Percentiles rank a stretch among this genome's conserved stretches.
phyloP scores from a whole-genome alignment of 108 stramenopile genomes.

The Conticribra guillardii region DNA sequence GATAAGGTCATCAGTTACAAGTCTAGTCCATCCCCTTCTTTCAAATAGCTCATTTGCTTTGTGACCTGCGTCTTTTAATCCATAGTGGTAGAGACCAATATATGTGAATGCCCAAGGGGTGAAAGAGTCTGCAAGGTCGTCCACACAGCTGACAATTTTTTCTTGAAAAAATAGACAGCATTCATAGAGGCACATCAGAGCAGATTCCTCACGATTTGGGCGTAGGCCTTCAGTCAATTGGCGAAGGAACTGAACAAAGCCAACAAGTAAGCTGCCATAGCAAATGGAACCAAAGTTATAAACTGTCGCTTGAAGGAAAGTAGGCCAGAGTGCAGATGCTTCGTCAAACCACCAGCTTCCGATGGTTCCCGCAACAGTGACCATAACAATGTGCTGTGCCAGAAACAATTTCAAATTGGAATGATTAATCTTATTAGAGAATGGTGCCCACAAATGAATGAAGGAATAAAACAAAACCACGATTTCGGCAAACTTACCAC shows the following conservation, averaged over 20 bases:
- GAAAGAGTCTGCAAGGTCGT: conserved; percentile 66
- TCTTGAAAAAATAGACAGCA: conserved; percentile 70
- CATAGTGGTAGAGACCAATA: conserved; percentile 88
- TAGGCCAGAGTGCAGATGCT: conserved; percentile 39
- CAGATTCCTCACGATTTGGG: conserved; percentile 60
- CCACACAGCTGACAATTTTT: conserved; percentile 66
- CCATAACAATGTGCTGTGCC: conserved; percentile 85
- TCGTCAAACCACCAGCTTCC: conserved; percentile 90
- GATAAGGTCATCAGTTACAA: conserved; percentile 89
- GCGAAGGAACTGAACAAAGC: conserved; percentile 73
- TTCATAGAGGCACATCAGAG: conserved; percentile 78
- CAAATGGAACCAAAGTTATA: conserved; percentile 88
- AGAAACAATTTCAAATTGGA: conserved; percentile 18
- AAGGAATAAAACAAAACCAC: too few relatives aligned
- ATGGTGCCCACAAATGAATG: too few relatives aligned
- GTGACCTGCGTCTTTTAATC: conserved; percentile 73
- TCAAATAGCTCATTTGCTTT: conserved; percentile 80
- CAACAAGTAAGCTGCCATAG: conserved; percentile 88
- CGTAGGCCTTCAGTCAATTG: conserved; percentile 73
- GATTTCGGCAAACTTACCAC: too few relatives aligned
- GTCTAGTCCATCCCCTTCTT: conserved; percentile 83
- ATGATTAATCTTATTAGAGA: too few relatives aligned
- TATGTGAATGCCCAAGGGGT: conserved; percentile 89
- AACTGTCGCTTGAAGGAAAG: conserved; percentile 61
- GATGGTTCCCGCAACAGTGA: conserved; percentile 84